phyloP scores from a whole-genome alignment of 495 filamentous ascomycete species.

The Geoglossum glabrum region DNA sequence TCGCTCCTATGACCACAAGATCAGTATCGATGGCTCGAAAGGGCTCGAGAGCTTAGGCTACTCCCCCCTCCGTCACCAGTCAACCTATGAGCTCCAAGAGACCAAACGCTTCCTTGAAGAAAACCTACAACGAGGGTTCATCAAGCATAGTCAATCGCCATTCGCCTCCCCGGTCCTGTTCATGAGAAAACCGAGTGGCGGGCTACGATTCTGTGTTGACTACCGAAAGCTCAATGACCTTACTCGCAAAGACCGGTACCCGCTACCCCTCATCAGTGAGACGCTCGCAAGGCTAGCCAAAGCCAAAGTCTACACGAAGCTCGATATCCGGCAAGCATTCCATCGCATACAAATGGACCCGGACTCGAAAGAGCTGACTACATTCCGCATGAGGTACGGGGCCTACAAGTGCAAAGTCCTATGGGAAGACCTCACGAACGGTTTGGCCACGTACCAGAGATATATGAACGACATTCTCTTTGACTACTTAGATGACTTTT shows the following conservation, averaged over 20 bases:
- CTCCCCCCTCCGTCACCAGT: conserved; percentile 6
- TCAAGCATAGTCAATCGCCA: conserved; percentile 8
- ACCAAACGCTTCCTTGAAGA: too few species aligned
- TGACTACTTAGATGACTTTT: conserved; percentile 10
- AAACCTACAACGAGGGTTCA: conserved; percentile 13
- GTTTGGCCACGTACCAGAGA: conserved; percentile 1
- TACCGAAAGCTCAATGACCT: too few species aligned
- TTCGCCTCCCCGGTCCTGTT: conserved; percentile 5
- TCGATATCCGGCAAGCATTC: conserved; percentile 3
- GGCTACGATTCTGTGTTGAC: not conserved
- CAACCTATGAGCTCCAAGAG: conserved; percentile 4
- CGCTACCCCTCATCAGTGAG: not conserved
- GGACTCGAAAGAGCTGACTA: conserved; percentile 10
- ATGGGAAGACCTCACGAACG: conserved; percentile 10
- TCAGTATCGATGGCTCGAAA: not conserved
- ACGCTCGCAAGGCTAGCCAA: not conserved
- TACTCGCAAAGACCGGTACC: conserved; percentile 1
- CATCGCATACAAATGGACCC: conserved; percentile 5
- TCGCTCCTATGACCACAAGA: not conserved
- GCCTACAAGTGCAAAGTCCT: too few species aligned
- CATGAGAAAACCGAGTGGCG: conserved; percentile 5
- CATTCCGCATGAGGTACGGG: too few species aligned
- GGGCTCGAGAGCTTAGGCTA: not conserved
- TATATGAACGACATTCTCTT: too few species aligned
- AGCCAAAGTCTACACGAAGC: conserved; percentile 7